Evolutionary conservation across 192 early-diverging fungal genomes (phyloP).

Genomic region (Martensiomyces pterosporus): DNA sequence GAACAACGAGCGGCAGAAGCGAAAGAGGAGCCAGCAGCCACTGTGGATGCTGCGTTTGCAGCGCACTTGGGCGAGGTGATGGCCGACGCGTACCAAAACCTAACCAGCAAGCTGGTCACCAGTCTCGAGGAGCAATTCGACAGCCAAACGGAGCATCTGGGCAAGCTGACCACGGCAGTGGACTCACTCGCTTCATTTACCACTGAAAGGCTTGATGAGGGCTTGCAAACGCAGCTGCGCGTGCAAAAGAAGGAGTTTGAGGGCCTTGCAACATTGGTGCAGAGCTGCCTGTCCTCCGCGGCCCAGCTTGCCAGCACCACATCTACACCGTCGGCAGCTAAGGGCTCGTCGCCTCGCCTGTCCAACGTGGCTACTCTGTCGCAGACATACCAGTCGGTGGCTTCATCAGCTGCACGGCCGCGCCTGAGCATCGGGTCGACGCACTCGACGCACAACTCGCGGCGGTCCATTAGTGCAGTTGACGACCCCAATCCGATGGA

Average conservation of each 20-base stretch:
- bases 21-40: not conserved
- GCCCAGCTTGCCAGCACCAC: slow-evolving; percentile 4
- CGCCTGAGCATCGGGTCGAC: slow-evolving; percentile 32
- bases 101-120: slow-evolving; percentile 10
- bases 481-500: slow-evolving; percentile 21
- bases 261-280: slow-evolving; percentile 14
- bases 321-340: no score
- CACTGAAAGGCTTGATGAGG: slow-evolving; percentile 17
- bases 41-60: not conserved
- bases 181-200: slow-evolving; percentile 15
- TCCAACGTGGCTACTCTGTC: slow-evolving; percentile 24
- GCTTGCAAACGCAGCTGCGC: slow-evolving; percentile 16
- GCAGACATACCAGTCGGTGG: slow-evolving; percentile 13
- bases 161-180: slow-evolving; percentile 17
- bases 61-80: slow-evolving; percentile 4
- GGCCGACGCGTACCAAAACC: slow-evolving; percentile 17
- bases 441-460: slow-evolving; percentile 13
- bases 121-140: slow-evolving; percentile 21
- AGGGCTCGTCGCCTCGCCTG: slow-evolving; percentile 13
- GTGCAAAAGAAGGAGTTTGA: slow-evolving; percentile 25
- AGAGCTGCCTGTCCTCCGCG: slow-evolving; percentile 8
- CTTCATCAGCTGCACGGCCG: slow-evolving; percentile 7
- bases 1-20: no score
- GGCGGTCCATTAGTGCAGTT: slow-evolving; percentile 38
- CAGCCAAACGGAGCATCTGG: slow-evolving; percentile 19